phyloP scores from a whole-genome alignment of 768 basidiomycete species.

The Trametes gibbosa region DNA sequence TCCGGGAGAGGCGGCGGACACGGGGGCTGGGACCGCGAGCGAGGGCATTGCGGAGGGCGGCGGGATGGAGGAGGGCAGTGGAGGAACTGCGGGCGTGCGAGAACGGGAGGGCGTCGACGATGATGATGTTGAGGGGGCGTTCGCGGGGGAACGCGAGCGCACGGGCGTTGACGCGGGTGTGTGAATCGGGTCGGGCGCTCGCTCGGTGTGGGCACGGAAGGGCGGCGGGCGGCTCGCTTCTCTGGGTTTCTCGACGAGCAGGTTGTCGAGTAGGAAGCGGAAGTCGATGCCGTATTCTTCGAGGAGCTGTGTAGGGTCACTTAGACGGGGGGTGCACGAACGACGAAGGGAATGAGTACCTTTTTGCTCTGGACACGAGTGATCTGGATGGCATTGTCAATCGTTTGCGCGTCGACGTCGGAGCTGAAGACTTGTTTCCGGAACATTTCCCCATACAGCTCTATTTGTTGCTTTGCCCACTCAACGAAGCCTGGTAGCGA shows the following conservation, averaged over 20 bases:
- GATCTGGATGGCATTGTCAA: slow-evolving; percentile 77
- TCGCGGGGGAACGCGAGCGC: slow-evolving; percentile 24
- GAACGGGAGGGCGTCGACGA: slow-evolving; percentile 16
- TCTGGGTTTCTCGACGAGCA: slow-evolving; percentile 54
- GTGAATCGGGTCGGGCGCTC: slow-evolving; percentile 33
- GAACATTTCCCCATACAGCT: slow-evolving; percentile 81
- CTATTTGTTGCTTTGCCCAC: slow-evolving; percentile 88
- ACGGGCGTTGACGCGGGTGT: slow-evolving; percentile 26
- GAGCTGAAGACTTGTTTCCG: slow-evolving; percentile 88
- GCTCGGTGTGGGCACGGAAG: slow-evolving; percentile 30
- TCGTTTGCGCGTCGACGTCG: slow-evolving; percentile 64
- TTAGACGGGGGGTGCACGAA: neutral
- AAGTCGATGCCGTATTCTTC: slow-evolving; percentile 96
- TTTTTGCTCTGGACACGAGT: slow-evolving; percentile 81
- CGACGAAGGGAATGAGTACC: slow-evolving; percentile 39
- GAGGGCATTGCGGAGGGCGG: slow-evolving; percentile 12
- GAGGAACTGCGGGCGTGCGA: slow-evolving; percentile 19
- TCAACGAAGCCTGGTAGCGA: slow-evolving; percentile 74
- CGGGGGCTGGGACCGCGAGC: slow-evolving; percentile 15
- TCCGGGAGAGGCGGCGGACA: slow-evolving; percentile 15
- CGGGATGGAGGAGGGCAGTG: slow-evolving; percentile 15
- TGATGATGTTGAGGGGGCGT: neutral
- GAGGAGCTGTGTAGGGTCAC: slow-evolving; percentile 52
- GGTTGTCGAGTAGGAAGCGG: slow-evolving; percentile 81
- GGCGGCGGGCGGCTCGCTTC: slow-evolving; percentile 28